phyloP scores from a whole-genome alignment of 2,329 filamentous ascomycete genomes.

The Tolypocladium ophioglossoides region DNA sequence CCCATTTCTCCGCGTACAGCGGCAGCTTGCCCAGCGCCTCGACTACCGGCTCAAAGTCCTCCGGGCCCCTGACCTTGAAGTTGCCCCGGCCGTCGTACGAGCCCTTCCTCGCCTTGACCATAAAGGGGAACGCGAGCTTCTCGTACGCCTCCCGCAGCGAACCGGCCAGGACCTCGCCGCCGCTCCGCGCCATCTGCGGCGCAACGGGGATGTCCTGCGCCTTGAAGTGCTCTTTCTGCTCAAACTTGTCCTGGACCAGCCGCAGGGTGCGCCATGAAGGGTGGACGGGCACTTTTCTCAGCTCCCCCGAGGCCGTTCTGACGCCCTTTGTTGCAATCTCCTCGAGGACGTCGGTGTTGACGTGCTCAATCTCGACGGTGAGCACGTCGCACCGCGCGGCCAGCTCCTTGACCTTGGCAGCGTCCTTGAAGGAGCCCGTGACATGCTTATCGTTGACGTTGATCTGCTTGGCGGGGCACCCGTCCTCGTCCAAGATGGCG shows the following conservation, averaged over 20 bases:
- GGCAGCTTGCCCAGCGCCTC: conserved; percentile 58
- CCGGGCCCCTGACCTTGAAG: conserved; percentile 35
- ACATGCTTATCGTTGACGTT: conserved; percentile 66
- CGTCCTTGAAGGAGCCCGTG: conserved; percentile 79
- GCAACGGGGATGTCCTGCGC: conserved; percentile 62
- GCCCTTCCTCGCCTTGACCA: conserved; percentile 84
- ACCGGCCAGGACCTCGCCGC: conserved; percentile 39
- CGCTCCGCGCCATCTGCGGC: conserved; percentile 53
- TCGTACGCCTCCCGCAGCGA: conserved; percentile 54
- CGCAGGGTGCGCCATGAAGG: conserved; percentile 80
- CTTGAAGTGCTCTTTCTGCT: conserved; percentile 73
- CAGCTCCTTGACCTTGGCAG: conserved; percentile 67
- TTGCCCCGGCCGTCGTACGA: conserved; percentile 85
- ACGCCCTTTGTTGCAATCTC: conserved; percentile 62
- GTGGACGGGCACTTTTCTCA: conserved; percentile 52
- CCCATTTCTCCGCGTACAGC: conserved; percentile 85
- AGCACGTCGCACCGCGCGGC: conserved; percentile 68
- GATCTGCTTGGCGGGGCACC: conserved; percentile 77
- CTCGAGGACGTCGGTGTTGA: conserved; percentile 81
- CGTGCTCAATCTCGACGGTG: conserved; percentile 92
- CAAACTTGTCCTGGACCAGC: conserved; percentile 87
- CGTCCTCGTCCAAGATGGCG: conserved; percentile 66
- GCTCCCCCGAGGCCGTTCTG: conserved; percentile 6
- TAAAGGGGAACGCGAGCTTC: conserved; percentile 70
- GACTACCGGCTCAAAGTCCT: conserved; percentile 51